Evolutionary conservation across 2,329 filamentous ascomycete species (phyloP), one percentile per base, ranked within the genome.

Genomic region (Shiraia sp.): DNA sequence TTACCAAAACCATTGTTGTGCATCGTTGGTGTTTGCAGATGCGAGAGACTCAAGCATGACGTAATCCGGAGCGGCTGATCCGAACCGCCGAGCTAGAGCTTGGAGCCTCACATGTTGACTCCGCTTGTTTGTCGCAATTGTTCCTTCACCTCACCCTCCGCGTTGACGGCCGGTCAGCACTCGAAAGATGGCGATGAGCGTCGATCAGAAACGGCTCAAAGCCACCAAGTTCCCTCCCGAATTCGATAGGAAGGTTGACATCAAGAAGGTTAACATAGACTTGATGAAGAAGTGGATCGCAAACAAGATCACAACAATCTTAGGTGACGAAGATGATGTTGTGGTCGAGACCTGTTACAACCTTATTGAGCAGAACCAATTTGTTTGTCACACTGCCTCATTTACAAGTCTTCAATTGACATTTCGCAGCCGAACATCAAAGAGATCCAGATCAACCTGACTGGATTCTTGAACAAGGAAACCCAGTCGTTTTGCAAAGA

Each of bases 201-300:
- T 93, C 49, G 92, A 96, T 71, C 86, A 88, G 53, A 95, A 95
- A 77, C 81, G 95, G 61, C 76, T 96, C 42, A 88, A 86, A 78
- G 85, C 86, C 70, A 97, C 91, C 41, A 96, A 95, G 66, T 97
- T 96, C 53, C 93, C 93, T 32, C 80, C 86, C 6, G 90, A 96
- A 65, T 99, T 97, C 74, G 92, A 82, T 66, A 85, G 88, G 68
- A 96, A 96, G 76, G 93, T 99, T 53, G 91, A 99, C 75, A 96
- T 95, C 82, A 83, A 85, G 58, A 97, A 97, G 75, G 90, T 99
- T 71, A 96, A 99, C 67, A 78, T 96, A 36, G 90, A 95, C 70
- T 88, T 99, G 41, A 95, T 99, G 84, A 96, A 96, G 79, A 96
- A 90, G 77, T 99, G 93, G 93, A 96, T 97, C 67, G 87, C 89